Base-by-base conservation (phyloP, 2,329 filamentous ascomycete species). In the Aspergillus proliferans region DNA sequence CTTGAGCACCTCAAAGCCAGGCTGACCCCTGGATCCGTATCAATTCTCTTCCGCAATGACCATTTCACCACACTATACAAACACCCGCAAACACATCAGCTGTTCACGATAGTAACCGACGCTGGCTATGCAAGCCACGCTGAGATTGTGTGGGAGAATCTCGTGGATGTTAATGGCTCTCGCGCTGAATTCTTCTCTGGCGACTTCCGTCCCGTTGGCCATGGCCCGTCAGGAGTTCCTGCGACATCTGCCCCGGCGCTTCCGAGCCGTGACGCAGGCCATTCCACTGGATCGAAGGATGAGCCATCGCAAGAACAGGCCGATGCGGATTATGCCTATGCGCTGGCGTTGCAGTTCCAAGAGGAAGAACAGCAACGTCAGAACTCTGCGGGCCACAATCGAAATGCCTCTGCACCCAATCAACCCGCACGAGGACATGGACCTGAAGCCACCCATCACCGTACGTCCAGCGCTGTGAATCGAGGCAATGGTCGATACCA, bases 31-130 rank as follows among this genome's bases (percentile, higher is more conserved):
- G 92, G 90, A 1, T 83, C 86, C 1, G 82, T 96, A 53, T 88
- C 88, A 0, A 97, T 98, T 45, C 71, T 98, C 1, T 98, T 98
- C 73, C 83, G 93, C 22, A 98, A 98, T 60, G 92, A 98, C 63
- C 93, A 98, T 66, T 98, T 98, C 63, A 90, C 89, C 39, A 97
- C 92, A 0, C 69, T 98, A 0, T 95, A 95, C 69, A 88, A 91
- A 52, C 89, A 97, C 59, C 89, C 92, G 0, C 75, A 84, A 41
- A 88, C 85, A 0, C 77, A 82, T 38, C 80, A 87, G 56, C 77
- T 97, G 1, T 81, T 92, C 54, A 89, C 87, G 0, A 74, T 98
- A 3, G 90, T 98, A 12, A 97, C 93, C 0, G 93, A 98, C 64
- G 87, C 89, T 22, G 93, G 93, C 1, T 98, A 95, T 62, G 84